Base-by-base conservation (phyloP, 1,139 yeast genomes). In the Sugiyamaella xylanicola region DNA sequence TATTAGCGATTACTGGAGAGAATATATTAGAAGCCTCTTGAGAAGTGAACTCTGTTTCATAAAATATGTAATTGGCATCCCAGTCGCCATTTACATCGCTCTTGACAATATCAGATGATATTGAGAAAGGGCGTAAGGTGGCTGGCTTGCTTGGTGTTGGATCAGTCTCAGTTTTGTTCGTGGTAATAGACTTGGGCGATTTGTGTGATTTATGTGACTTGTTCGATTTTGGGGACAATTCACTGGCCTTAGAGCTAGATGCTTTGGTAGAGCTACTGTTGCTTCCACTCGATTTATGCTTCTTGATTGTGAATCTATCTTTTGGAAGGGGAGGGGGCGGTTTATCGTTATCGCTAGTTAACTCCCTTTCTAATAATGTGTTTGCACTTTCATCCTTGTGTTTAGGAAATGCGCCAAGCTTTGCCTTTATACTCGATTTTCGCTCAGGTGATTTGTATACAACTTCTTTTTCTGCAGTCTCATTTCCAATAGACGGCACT, bases 321-420 rank as follows among this genome's bases (percentile, higher is more conserved):
- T 41, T 41, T 25, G 50, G 50, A 13, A 46, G 19, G 13, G 50
- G 43, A 7, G 50, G 43, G 4, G 50, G n/a, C 13, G 42, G 50
- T 4, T 20, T 35, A 15, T 46, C 17, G 4, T 4, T 19, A 8
- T 35, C 42, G 13, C 2, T n/a, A 19, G 7, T 22, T 22, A 25
- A 9, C 29, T 25, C 9, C 9, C 29, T n/a, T n/a, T n/a, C n/a
- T n/a, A n/a, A n/a, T n/a, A n/a, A n/a, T n/a, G 29, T 25, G 29
- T 25, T 25, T 5, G 9, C 29, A 25, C 29, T 25, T 25, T 32
- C 37, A 32, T 32, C 15, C 13, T 11, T n/a, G 13, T 15, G 15
- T 8, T 8, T 8, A 8, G 37, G 37, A 15, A 15, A 11, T 5
- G 32, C 11, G 37, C 37, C 15, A 15, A 32, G 37, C 15, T 8